Percentiles rank a stretch among this genome's conserved stretches.
These are phyloP conservation scores for Parmelia sp. DNA, from an alignment of 495 filamentous ascomycete species.

Conservation along the genomic window DNA sequence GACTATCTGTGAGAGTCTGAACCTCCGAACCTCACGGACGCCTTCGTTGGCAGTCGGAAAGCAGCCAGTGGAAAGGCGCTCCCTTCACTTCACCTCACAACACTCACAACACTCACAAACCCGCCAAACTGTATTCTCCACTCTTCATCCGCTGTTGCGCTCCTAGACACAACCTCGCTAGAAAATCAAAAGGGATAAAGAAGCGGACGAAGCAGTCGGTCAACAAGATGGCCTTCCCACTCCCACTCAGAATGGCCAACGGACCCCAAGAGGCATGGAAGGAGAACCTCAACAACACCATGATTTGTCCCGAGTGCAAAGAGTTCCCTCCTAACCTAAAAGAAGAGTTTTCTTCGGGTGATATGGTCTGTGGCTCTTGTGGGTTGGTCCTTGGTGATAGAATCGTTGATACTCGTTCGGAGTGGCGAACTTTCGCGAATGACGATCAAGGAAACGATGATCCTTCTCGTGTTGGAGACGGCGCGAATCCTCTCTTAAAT, in stretches of 20 bases:
- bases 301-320: constrained; percentile 85
- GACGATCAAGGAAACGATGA: constrained; percentile 93
- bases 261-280: constrained; percentile 44
- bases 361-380: constrained; percentile 87
- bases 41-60: constrained; percentile 35
- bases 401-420: constrained; percentile 88
- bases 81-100: not conserved
- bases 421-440: constrained; percentile 98
- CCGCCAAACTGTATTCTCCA: constrained; percentile 61
- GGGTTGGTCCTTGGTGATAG: constrained; percentile 87
- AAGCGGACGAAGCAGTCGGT: constrained; percentile 31
- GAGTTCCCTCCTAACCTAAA: constrained; percentile 85
- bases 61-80: constrained; percentile 15
- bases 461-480: constrained; percentile 95
- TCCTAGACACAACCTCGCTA: constrained; percentile 41
- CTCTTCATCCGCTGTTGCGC: constrained; percentile 51
- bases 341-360: constrained; percentile 85
- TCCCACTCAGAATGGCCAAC: constrained; percentile 30
- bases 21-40: constrained; percentile 29
- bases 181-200: constrained; percentile 38
- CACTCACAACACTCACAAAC: constrained; percentile 17
- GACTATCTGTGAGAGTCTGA: constrained; percentile 31
- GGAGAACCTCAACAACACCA: constrained; percentile 73
- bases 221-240: constrained; percentile 20
- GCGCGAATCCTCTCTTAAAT: constrained; percentile 75